These are phyloP conservation scores for Ascocoryne sarcoides DNA, from an alignment of 2,329 filamentous ascomycete genomes.

Conservation along the genomic window DNA sequence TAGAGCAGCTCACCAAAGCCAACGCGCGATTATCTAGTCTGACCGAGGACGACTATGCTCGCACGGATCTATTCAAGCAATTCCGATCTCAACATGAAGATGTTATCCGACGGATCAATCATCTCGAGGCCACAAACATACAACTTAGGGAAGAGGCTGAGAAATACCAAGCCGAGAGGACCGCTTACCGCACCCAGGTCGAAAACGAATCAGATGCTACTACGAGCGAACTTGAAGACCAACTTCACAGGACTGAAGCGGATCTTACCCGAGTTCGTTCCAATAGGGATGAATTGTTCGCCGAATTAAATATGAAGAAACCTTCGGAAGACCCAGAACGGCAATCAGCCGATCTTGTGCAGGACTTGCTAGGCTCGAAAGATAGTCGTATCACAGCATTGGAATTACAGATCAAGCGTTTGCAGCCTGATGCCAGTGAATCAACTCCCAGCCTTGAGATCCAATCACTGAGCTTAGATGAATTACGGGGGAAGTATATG, in stretches of 20 bases:
- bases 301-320: conserved; percentile 73
- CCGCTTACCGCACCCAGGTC: conserved; percentile 69
- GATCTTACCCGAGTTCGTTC: conserved; percentile 82
- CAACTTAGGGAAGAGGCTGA: conserved; percentile 78
- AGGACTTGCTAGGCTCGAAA: conserved; percentile 70
- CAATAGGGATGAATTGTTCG: conserved; percentile 73
- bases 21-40: conserved; percentile 60
- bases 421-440: conserved; percentile 36
- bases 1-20: conserved; percentile 71
- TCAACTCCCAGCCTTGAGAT: conserved; percentile 38
- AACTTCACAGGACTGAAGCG: conserved; percentile 70
- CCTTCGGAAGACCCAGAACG: conserved; percentile 69
- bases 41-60: conserved; percentile 87
- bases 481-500: conserved; percentile 64
- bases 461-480: conserved; percentile 55
- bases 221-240: conserved; percentile 70
- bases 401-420: conserved; percentile 71
- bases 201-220: conserved; percentile 70
- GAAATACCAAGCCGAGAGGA: conserved; percentile 76
- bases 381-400: conserved; percentile 73
- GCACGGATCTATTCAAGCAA: conserved; percentile 88
- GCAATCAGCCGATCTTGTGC: conserved; percentile 61
- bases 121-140: conserved; percentile 80
- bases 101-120: conserved; percentile 83
- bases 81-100: conserved; percentile 88